phyloP scores from a whole-genome alignment of 495 filamentous ascomycete species.

The Parachaetomium inaequale region DNA sequence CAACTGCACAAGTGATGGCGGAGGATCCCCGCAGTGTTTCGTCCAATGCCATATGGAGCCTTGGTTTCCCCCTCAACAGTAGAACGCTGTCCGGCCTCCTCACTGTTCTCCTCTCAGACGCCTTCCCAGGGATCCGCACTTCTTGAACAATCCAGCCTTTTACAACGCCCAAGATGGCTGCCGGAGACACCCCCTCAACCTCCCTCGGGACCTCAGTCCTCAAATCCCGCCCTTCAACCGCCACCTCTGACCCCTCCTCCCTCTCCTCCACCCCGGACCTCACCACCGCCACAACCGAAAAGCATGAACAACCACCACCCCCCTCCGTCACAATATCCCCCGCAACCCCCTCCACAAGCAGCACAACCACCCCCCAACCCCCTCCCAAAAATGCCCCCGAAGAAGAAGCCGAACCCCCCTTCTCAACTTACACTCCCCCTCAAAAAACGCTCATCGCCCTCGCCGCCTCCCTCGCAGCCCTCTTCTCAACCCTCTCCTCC shows the following conservation, averaged over 20 bases:
- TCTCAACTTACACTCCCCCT: not conserved
- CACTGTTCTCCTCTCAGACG: no score
- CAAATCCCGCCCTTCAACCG: not conserved
- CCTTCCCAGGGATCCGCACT: no score
- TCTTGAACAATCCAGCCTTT: no score
- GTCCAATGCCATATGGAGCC: not conserved
- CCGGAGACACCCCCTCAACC: no score
- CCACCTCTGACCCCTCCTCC: not conserved
- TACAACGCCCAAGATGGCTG: not conserved
- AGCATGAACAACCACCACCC: not conserved
- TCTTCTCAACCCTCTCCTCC: constrained; percentile 15
- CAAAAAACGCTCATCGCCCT: constrained; percentile 7
- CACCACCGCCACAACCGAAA: not conserved
- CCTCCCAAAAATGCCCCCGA: no score
- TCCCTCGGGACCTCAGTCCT: not conserved
- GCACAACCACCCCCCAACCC: not conserved
- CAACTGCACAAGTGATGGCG: not conserved
- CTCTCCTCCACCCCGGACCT: not conserved
- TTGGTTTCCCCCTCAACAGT: not conserved
- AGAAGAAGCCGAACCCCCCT: constrained; percentile 7
- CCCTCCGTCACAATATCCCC: not conserved
- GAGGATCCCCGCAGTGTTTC: not conserved
- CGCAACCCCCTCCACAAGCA: not conserved
- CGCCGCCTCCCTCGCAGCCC: constrained; percentile 10
- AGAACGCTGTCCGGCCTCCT: no score